Percentiles rank a stretch among this genome's conserved stretches.
Evolutionary conservation across 768 basidiomycete species (phyloP).

Genomic region (Kwoniella dendrophila): DNA sequence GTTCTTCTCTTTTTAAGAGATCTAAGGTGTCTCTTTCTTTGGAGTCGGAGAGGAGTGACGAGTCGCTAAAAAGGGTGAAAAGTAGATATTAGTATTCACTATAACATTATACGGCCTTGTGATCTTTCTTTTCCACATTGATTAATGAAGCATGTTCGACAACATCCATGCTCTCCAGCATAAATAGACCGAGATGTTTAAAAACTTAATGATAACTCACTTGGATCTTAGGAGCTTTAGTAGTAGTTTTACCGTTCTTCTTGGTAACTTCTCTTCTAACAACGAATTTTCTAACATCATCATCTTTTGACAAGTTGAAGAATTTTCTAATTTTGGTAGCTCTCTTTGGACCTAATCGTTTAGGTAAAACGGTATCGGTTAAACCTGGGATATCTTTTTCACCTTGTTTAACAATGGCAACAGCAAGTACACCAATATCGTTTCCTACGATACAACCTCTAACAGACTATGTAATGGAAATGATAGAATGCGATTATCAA

Average conservation of each 20-base stretch:
- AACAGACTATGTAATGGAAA: constrained; percentile 67
- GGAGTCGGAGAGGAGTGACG: constrained; percentile 91
- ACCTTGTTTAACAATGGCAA: constrained; percentile 96
- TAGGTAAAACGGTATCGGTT: constrained; percentile 88
- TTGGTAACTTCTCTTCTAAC: constrained; percentile 78
- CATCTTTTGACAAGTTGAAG: constrained; percentile 97
- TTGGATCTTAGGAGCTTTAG: constrained; percentile 98
- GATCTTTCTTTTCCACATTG: neutral
- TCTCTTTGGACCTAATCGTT: constrained; percentile 94
- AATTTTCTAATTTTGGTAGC: constrained; percentile 95
- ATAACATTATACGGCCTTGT: too few relatives aligned
- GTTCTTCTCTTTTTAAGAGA: constrained; percentile 84
- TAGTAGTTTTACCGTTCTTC: constrained; percentile 87
- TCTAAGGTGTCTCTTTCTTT: constrained; percentile 89
- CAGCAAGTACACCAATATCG: constrained; percentile 90
- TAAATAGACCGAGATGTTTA: neutral
- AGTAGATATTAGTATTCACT: neutral
- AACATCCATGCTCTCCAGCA: too few relatives aligned
- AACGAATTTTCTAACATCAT: constrained; percentile 98
- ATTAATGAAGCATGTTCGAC: too few relatives aligned
- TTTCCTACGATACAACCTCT: constrained; percentile 97
- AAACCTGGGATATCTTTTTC: constrained; percentile 85
- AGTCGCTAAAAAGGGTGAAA: constrained; percentile 60
- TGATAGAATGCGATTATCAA: neutral
- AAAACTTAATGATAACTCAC: constrained; percentile 8